Conservation (phyloP, 1,284 basidiomycete genomes). For the Ustilago hordei region DNA sequence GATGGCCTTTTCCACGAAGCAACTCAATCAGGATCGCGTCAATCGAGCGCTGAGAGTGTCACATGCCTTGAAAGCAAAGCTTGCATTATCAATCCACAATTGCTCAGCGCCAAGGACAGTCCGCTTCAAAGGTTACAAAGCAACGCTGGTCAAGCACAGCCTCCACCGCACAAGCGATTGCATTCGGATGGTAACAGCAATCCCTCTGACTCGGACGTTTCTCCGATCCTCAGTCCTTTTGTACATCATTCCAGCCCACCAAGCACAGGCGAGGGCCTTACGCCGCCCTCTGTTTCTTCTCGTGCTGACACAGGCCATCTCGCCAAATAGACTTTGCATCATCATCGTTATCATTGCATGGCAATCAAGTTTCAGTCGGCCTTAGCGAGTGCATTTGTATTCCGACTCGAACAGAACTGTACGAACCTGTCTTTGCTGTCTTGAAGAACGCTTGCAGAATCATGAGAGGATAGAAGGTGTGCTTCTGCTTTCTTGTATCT, state of each 20-base stretch:
- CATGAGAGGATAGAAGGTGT: too few relatives aligned
- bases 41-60: neutral
- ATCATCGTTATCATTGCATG: slow-evolving; percentile 2
- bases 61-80: slow-evolving; percentile 1
- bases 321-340: slow-evolving; percentile 9
- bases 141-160: slow-evolving; percentile 16
- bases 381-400: too few relatives aligned
- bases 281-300: slow-evolving; percentile 11
- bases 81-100: slow-evolving; percentile 18
- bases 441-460: too few relatives aligned
- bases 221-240: slow-evolving; percentile 49
- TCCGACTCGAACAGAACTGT: too few relatives aligned
- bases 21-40: slow-evolving; percentile 7
- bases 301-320: slow-evolving; percentile 12
- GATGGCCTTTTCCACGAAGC: slow-evolving; percentile 4
- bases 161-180: slow-evolving; percentile 14
- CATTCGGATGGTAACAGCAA: slow-evolving; percentile 31
- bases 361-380: neutral
- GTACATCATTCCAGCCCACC: slow-evolving; percentile 21
- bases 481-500: too few relatives aligned
- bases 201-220: slow-evolving; percentile 31
- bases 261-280: slow-evolving; percentile 16
- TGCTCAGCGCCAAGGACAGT: slow-evolving; percentile 31
- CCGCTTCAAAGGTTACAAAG: slow-evolving; percentile 43
- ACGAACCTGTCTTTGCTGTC: too few relatives aligned